phyloP scores from a whole-genome alignment of 139 green algal genomes.

The Asterochloris sp. region DNA sequence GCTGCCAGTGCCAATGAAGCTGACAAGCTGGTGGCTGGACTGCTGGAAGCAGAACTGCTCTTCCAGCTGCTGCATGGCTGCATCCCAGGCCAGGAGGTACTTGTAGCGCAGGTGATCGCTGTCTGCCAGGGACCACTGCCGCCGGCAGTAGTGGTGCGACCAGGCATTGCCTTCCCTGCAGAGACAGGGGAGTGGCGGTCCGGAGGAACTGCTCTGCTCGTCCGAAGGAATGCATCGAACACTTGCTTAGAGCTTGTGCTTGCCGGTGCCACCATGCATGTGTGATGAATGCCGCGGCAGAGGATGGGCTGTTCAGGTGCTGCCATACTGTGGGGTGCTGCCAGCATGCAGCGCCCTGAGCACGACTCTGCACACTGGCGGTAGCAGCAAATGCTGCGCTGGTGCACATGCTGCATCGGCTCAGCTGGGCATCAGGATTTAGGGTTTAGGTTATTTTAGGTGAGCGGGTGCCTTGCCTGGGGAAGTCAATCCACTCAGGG shows the following conservation, averaged over 20 bases:
- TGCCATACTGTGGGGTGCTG: too few species aligned
- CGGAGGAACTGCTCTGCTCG: too few species aligned
- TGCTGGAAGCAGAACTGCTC: slow-evolving; percentile 53
- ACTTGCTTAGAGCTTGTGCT: too few species aligned
- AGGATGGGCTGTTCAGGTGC: neutral
- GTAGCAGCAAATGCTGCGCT: neutral
- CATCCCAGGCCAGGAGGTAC: slow-evolving; percentile 72
- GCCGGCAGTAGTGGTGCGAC: slow-evolving; percentile 79
- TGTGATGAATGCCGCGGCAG: neutral
- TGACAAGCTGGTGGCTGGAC: slow-evolving; percentile 26
- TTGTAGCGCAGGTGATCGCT: slow-evolving; percentile 83
- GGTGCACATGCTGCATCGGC: neutral
- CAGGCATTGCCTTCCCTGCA: slow-evolving; percentile 89
- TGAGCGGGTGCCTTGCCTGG: slow-evolving; percentile 18
- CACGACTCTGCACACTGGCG: too few species aligned
- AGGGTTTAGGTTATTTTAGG: too few species aligned
- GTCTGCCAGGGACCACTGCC: slow-evolving; percentile 74
- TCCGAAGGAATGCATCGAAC: too few species aligned
- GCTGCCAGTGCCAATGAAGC: slow-evolving; percentile 48
- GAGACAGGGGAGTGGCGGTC: neutral
- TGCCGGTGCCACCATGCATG: too few species aligned
- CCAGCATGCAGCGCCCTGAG: too few species aligned
- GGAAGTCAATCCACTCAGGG: slow-evolving; percentile 97
- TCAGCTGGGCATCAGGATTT: neutral
- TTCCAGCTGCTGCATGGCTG: slow-evolving; percentile 72